Evolutionary conservation across 2,329 filamentous ascomycete genomes (phyloP), one percentile per base, ranked within the genome.

Genomic region (Anisogramma anomala): DNA sequence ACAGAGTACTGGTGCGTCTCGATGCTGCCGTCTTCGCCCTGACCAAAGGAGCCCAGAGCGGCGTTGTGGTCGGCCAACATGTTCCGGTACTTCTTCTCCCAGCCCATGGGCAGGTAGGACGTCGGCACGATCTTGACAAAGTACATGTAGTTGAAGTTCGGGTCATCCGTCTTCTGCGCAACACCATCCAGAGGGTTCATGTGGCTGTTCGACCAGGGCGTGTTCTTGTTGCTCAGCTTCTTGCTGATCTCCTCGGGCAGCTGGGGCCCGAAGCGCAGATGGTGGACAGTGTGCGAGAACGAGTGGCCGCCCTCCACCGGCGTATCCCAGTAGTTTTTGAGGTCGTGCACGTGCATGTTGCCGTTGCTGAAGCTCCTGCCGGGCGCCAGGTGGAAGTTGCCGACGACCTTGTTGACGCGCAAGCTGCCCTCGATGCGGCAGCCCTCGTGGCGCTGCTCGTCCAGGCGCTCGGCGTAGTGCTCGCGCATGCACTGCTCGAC

Each of bases 1-100:
- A 95, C 93, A 0, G 85, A 94, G 68, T 96, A 98, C 66, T 98
- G 91, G 60, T 98, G 89, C 6, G 91, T 95, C 67, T 98, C 91
- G 51, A 98, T 76, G 60, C 85, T 94, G 49, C 87, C 88, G 49
- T 82, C 74, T 23, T 68, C 61, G 30, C 72, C 68, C 37, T 76
- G 69, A 31, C 84, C 83, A 42, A 84, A 77, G 19, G 66, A 65
- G 54, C 87, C 84, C 36, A 91, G 66, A 39, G 77, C 77, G 10
- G 74, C 64, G 34, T 72, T 66, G 34, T 79, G 68, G 39, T 73
- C 63, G 37, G 63, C 50, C 38, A 58, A 55, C 42, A 60, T 54
- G 32, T 53, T 55, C 27, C 45, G 52, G 42, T 65, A 62, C 45
- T 70, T 71, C 53, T 77, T 76, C 57, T 87, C 80, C 85, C 86